Base-by-base conservation (phyloP, 2,329 filamentous ascomycete species). In the Neurospora crassa region DNA sequence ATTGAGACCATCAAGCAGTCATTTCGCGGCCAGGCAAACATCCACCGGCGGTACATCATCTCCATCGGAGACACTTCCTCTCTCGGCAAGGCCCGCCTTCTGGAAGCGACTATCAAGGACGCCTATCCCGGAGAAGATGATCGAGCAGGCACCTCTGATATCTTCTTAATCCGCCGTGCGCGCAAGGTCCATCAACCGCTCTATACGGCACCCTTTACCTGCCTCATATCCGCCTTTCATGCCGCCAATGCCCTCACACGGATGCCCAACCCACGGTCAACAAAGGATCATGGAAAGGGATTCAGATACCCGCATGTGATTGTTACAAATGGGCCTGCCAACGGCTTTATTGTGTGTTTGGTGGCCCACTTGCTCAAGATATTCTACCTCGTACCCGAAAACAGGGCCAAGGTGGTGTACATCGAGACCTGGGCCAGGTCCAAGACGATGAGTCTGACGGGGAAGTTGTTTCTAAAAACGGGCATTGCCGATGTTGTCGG, bases 361-460 rank as follows among this genome's bases (percentile, higher is more conserved):
- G 82, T 83, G 0, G 86, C 84, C 0, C 83, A 86, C 47, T 1
- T 82, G 0, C 76, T 89, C 68, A 87, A 85, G 76, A 72, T 88
- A 12, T 75, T 84, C 42, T 81, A 75, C 70, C 11, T 84, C 6
- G 81, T 83, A 37, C 85, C 85, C 0, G 79, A 83, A 24, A 81
- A 84, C 40, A 86, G 86, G 74, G 90, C 95, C 82, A 88, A 89
- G 73, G 90, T 92, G 11, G 84, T 98, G 16, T 99, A 96, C 79
- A 88, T 97, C 40, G 96, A 99, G 84, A 96, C 92, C 24, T 97
- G 94, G 91, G 95, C 96, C 2, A 87, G 96, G 18, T 92, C 97
- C 18, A 90, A 87, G 74, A 90, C 88, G 14, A 81, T 98, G 74
- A 98, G 95, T 82, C 80, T 97, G 72, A 97, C 93, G 45, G 96